Conservation (phyloP, 768 basidiomycete genomes). For the Macrolepiota fuliginosa region DNA sequence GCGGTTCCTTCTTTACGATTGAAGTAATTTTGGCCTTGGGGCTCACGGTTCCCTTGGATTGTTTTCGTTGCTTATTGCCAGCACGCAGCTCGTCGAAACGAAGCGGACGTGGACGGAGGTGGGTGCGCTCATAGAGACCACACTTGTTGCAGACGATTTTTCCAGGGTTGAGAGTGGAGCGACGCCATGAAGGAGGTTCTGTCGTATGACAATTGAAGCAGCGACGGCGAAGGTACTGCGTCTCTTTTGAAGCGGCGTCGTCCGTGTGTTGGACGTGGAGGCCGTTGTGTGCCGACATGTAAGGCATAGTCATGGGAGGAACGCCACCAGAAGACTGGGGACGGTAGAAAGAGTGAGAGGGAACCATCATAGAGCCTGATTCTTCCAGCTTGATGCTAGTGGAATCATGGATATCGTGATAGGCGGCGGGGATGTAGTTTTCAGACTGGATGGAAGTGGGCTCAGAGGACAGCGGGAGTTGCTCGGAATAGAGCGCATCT, state of each 20-base stretch:
- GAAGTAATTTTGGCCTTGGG: constrained; percentile 34
- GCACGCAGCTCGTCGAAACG: constrained; percentile 87
- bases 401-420: constrained; percentile 46
- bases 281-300: constrained; percentile 41
- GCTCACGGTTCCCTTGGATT: constrained; percentile 33
- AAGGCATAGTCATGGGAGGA: constrained; percentile 30
- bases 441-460: constrained; percentile 31
- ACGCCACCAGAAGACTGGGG: constrained; percentile 23
- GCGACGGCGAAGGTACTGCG: constrained; percentile 82
- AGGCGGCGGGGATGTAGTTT: constrained; percentile 39
- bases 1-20: constrained; percentile 64
- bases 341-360: constrained; percentile 58
- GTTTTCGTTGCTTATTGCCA: constrained; percentile 80
- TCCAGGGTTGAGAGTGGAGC: constrained; percentile 84
- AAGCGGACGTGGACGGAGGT: constrained; percentile 76
- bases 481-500: constrained; percentile 33
- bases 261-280: constrained; percentile 85
- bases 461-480: constrained; percentile 25
- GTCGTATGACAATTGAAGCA: constrained; percentile 94
- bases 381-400: constrained; percentile 68
- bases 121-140: constrained; percentile 87
- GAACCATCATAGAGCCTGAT: constrained; percentile 54
- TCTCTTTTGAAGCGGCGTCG: constrained; percentile 88
- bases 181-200: constrained; percentile 86
- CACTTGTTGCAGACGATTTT: constrained; percentile 97